Evolutionary conservation across 805 yeast species (phyloP).

Genomic region (Candida yuanshanica): DNA sequence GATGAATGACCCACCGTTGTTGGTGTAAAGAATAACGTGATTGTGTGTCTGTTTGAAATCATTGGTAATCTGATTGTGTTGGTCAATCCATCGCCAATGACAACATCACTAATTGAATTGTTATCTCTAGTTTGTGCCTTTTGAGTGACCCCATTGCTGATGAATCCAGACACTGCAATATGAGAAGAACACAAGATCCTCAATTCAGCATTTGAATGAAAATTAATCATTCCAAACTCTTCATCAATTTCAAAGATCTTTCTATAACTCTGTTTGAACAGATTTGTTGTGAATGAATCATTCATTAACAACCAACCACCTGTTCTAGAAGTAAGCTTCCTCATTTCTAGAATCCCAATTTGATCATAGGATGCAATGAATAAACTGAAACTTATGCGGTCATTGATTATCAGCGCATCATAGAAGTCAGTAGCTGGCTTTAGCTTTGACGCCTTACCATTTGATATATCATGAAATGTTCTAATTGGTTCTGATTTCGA

Average conservation of each 20-base stretch:
- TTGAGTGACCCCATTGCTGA: constrained; percentile 55
- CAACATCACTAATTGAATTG: constrained; percentile 85
- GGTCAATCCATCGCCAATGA: constrained; percentile 73
- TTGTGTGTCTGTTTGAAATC: constrained; percentile 79
- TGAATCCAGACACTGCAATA: constrained; percentile 79
- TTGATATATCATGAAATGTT: constrained; percentile 91
- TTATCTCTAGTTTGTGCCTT: constrained; percentile 44
- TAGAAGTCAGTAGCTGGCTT: constrained; percentile 75
- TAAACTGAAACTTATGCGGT: constrained; percentile 28
- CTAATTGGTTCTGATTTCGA: constrained; percentile 88
- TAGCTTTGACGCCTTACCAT: constrained; percentile 73
- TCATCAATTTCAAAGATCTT: constrained; percentile 78
- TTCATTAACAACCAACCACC: constrained; percentile 84
- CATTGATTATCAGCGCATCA: constrained; percentile 28
- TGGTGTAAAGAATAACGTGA: constrained; percentile 82
- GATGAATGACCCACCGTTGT: constrained; percentile 32
- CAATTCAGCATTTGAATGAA: constrained; percentile 81
- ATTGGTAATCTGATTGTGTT: constrained; percentile 76
- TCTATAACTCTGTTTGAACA: constrained; percentile 82
- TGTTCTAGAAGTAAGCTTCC: constrained; percentile 67
- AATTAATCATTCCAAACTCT: constrained; percentile 62
- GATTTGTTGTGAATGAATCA: constrained; percentile 90
- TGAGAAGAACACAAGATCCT: constrained; percentile 79
- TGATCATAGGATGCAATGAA: constrained; percentile 92
- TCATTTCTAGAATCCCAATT: constrained; percentile 90